These are phyloP conservation scores for Symbiodinium natans DNA, from an alignment of 73 alveolate genomes.

Conservation along the genomic window DNA sequence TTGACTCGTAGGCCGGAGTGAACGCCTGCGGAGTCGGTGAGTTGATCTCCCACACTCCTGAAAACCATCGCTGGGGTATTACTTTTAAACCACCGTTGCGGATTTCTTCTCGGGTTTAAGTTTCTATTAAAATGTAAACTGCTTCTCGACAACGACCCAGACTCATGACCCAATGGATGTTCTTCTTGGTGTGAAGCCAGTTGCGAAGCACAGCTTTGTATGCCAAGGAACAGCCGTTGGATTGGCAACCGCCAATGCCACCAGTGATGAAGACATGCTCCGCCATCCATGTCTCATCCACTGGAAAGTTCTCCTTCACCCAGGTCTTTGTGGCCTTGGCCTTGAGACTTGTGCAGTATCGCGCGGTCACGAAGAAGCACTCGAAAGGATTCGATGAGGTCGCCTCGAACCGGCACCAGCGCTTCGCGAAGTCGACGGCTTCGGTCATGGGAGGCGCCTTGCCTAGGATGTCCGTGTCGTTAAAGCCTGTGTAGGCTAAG, in stretches of 20 bases:
- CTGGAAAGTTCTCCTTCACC: slow-evolving; percentile 44
- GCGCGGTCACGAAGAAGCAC: slow-evolving; percentile 49
- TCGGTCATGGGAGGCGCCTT: slow-evolving; percentile 24
- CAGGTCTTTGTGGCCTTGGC: slow-evolving; percentile 30
- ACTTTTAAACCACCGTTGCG: too few species aligned
- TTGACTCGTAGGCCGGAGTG: slow-evolving; percentile 32
- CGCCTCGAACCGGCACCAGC: slow-evolving; percentile 36
- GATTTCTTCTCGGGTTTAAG: too few species aligned
- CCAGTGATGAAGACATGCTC: slow-evolving; percentile 63
- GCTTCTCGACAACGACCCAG: too few species aligned
- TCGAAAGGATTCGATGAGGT: neutral
- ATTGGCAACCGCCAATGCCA: slow-evolving; percentile 37
- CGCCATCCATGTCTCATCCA: neutral
- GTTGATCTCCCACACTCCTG: slow-evolving; percentile 43
- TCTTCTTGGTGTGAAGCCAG: neutral
- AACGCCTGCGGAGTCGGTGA: slow-evolving; percentile 9
- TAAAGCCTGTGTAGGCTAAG: slow-evolving; percentile 65
- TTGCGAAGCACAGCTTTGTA: slow-evolving; percentile 50
- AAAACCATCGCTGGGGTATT: too few species aligned
- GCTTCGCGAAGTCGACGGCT: slow-evolving; percentile 41
- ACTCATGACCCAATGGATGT: slow-evolving; percentile 20
- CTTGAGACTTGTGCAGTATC: slow-evolving; percentile 44
- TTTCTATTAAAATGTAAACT: too few species aligned
- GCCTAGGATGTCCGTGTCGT: slow-evolving; percentile 65
- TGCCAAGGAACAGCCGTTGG: slow-evolving; percentile 28